Evolutionary conservation across 2,329 filamentous ascomycete genomes (phyloP).

Genomic region (Alternaria alternata): DNA sequence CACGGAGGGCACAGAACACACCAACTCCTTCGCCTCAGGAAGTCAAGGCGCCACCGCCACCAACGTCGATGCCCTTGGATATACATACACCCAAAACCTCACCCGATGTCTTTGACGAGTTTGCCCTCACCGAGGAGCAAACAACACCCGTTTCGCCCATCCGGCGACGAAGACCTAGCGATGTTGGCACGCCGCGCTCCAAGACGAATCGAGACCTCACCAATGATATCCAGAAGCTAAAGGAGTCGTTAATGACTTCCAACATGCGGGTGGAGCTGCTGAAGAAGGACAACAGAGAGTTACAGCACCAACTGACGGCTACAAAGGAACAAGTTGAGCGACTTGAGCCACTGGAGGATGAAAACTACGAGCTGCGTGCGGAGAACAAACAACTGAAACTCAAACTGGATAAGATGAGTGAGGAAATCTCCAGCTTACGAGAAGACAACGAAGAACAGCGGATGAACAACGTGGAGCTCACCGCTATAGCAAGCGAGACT

Average conservation of each 20-base stretch:
- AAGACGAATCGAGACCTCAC: slow-evolving; percentile 43
- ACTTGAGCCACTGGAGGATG: slow-evolving; percentile 37
- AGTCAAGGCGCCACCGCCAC: slow-evolving; percentile 9
- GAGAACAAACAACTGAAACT: slow-evolving; percentile 34
- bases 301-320: slow-evolving; percentile 37
- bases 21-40: slow-evolving; percentile 22
- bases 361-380: slow-evolving; percentile 36
- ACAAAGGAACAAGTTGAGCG: slow-evolving; percentile 36
- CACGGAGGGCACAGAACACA: slow-evolving; percentile 36
- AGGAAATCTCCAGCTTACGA: slow-evolving; percentile 25
- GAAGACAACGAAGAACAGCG: slow-evolving; percentile 27
- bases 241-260: slow-evolving; percentile 38
- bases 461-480: slow-evolving; percentile 33
- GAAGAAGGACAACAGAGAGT: slow-evolving; percentile 41
- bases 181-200: slow-evolving; percentile 32
- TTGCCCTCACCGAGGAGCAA: slow-evolving; percentile 44
- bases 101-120: slow-evolving; percentile 31
- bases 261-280: slow-evolving; percentile 44
- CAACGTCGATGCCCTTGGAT: slow-evolving; percentile 11
- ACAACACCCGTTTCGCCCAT: slow-evolving; percentile 39
- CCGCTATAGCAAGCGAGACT: slow-evolving; percentile 39
- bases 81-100: slow-evolving; percentile 16
- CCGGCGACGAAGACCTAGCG: slow-evolving; percentile 38
- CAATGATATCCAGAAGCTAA: slow-evolving; percentile 36
- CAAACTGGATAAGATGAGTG: slow-evolving; percentile 31